Evolutionary conservation across 2,329 filamentous ascomycete genomes (phyloP).

Genomic region (Apiospora sp.): DNA sequence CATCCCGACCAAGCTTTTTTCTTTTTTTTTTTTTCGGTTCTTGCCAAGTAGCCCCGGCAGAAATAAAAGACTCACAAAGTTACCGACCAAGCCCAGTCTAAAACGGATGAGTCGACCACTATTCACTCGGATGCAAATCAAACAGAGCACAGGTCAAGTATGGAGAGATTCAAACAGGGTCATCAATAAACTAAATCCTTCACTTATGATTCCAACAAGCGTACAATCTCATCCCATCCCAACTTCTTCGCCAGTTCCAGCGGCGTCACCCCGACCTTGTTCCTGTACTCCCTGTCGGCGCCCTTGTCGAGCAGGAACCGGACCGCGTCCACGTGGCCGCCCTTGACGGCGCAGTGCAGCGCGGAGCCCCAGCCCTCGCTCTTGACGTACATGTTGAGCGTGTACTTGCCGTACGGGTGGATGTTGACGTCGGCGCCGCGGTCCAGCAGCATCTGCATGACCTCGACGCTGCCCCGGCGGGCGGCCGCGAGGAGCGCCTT

Average conservation of each 20-base stretch:
- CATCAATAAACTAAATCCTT: neutral
- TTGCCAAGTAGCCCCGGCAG: too few relatives aligned
- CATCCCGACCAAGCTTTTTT: too few relatives aligned
- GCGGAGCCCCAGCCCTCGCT: slow-evolving; percentile 10
- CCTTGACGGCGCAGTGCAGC: slow-evolving; percentile 7
- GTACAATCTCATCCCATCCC: neutral
- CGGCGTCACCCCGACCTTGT: neutral
- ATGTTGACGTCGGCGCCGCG: neutral
- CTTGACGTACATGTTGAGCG: neutral
- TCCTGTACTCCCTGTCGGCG: neutral
- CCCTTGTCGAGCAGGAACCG: neutral
- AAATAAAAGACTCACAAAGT: too few relatives aligned
- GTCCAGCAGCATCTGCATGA: neutral
- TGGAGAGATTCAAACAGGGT: too few relatives aligned
- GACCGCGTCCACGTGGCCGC: neutral
- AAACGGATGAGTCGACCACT: too few relatives aligned
- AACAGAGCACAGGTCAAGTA: too few relatives aligned
- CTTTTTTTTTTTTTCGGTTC: too few relatives aligned
- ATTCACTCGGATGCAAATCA: too few relatives aligned
- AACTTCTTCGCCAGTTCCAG: neutral
- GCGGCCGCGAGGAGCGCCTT: slow-evolving; percentile 1
- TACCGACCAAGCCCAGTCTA: too few relatives aligned
- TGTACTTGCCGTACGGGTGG: neutral
- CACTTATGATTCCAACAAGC: slow-evolving; percentile 9
- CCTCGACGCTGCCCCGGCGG: neutral